phyloP scores from a whole-genome alignment of 345 rosid genomes.

The Abelmoschus esculentus region DNA sequence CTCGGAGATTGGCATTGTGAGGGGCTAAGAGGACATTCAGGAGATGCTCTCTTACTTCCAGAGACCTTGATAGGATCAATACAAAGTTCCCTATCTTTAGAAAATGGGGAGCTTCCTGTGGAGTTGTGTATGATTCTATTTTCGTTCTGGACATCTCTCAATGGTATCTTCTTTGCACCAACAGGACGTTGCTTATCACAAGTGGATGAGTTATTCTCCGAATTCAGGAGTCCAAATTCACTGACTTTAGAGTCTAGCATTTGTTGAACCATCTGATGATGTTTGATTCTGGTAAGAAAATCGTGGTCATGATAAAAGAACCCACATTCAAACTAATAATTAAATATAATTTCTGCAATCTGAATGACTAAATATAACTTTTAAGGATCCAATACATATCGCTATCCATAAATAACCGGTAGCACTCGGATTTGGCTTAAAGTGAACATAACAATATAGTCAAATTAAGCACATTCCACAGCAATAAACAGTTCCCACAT shows the following conservation, averaged over 20 bases:
- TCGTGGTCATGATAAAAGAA: not conserved
- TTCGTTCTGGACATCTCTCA: slow-evolving; percentile 56
- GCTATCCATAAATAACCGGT: not conserved
- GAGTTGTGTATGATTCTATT: slow-evolving; percentile 36
- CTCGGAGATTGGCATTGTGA: slow-evolving; percentile 31
- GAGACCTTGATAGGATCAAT: slow-evolving; percentile 38
- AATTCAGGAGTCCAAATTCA: slow-evolving; percentile 30
- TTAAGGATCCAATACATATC: not conserved
- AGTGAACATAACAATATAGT: too few relatives aligned
- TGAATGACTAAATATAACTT: not conserved
- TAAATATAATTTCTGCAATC: not conserved
- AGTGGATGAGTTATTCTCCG: slow-evolving; percentile 31
- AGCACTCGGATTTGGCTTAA: not conserved
- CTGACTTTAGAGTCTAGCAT: slow-evolving; percentile 33
- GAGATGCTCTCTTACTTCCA: slow-evolving; percentile 43
- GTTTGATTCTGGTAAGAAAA: slow-evolving; percentile 8
- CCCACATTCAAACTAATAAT: not conserved
- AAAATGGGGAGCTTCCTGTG: slow-evolving; percentile 25
- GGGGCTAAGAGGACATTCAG: slow-evolving; percentile 31
- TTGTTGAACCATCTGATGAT: slow-evolving; percentile 41
- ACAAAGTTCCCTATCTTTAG: slow-evolving; percentile 31
- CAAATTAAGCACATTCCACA: too few relatives aligned
- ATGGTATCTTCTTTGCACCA: slow-evolving; percentile 43
- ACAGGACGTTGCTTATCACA: slow-evolving; percentile 33
- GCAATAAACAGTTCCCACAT: too few relatives aligned